Percentiles rank a stretch among this genome's conserved stretches.
Conservation (phyloP, 768 basidiomycete species). For the Lentinula guzmanii region DNA sequence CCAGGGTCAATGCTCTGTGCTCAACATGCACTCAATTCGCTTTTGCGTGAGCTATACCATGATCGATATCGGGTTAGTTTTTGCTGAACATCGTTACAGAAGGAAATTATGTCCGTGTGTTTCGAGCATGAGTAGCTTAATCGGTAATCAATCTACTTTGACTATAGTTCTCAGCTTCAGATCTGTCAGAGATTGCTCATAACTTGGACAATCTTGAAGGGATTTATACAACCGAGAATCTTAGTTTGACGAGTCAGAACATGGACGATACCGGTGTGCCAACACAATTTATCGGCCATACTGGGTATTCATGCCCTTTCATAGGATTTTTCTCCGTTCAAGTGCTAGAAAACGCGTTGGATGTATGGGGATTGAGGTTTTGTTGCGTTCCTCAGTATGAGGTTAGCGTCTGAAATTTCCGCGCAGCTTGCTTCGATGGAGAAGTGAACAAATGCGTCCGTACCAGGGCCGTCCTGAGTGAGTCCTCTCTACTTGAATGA, state of each 20-base stretch:
- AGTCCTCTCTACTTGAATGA: conserved; percentile 13
- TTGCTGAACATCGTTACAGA: conserved; percentile 19
- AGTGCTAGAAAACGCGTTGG: conserved; percentile 78
- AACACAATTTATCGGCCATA: not conserved
- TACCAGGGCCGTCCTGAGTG: conserved; percentile 79
- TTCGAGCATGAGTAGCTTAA: not conserved
- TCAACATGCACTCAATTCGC: conserved; percentile 78
- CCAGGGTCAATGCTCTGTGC: conserved; percentile 80
- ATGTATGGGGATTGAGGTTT: conserved; percentile 80
- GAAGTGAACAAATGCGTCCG: conserved; percentile 72
- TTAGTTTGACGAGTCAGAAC: conserved; percentile 53
- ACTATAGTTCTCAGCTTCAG: conserved; percentile 67
- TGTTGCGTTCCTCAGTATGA: conserved; percentile 7
- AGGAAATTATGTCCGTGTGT: conserved; percentile 35
- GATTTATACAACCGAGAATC: conserved; percentile 44
- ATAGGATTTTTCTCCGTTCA: conserved; percentile 90
- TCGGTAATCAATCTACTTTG: not conserved
- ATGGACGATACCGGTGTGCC: conserved; percentile 84
- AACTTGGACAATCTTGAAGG: conserved; percentile 62
- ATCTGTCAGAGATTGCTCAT: conserved; percentile 71
- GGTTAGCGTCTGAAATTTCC: not conserved
- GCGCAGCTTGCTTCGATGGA: conserved; percentile 74
- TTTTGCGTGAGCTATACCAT: conserved; percentile 53
- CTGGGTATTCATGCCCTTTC: not conserved
- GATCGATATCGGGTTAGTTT: not conserved